Percentiles rank a stretch among this genome's conserved stretches.
phyloP scores from a whole-genome alignment of 495 filamentous ascomycete genomes.

The Rostrohypoxylon terebratum region DNA sequence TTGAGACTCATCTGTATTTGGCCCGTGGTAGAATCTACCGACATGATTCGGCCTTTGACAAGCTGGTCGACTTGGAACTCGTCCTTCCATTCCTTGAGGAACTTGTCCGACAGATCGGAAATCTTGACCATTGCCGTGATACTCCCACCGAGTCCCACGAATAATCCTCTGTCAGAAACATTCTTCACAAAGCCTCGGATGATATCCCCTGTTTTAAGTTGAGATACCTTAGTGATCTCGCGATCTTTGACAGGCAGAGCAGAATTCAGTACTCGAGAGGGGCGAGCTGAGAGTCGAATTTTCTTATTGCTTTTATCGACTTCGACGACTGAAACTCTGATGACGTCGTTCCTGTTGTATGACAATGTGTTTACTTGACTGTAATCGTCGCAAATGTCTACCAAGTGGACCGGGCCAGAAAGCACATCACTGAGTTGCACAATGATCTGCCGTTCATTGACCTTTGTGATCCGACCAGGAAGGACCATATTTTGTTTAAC shows the following conservation, averaged over 20 bases:
- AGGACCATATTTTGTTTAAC: conserved; percentile 82
- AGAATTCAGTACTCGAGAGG: conserved; percentile 89
- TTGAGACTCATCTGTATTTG: conserved; percentile 89
- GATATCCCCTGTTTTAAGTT: conserved; percentile 82
- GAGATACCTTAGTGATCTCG: conserved; percentile 74
- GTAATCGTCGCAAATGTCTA: conserved; percentile 89
- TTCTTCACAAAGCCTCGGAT: conserved; percentile 90
- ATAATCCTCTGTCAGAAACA: conserved; percentile 85
- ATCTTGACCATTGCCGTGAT: conserved; percentile 86
- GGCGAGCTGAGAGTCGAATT: conserved; percentile 81
- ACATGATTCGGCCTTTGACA: conserved; percentile 84
- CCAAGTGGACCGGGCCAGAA: conserved; percentile 77
- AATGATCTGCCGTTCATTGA: conserved; percentile 82
- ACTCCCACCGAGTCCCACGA: conserved; percentile 80
- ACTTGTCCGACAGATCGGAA: conserved; percentile 88
- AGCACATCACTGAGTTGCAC: conserved; percentile 85
- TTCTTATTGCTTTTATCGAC: conserved; percentile 87
- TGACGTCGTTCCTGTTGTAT: conserved; percentile 82
- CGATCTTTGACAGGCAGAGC: conserved; percentile 83
- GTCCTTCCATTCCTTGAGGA: conserved; percentile 96
- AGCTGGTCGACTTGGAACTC: conserved; percentile 86
- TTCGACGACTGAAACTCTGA: conserved; percentile 83
- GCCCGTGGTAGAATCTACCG: conserved; percentile 70
- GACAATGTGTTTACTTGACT: conserved; percentile 70
- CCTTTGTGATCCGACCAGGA: conserved; percentile 83